Evolutionary conservation across 495 filamentous ascomycete genomes (phyloP), one percentile per base, ranked within the genome.

Genomic region (Aspergillus avenaceus): DNA sequence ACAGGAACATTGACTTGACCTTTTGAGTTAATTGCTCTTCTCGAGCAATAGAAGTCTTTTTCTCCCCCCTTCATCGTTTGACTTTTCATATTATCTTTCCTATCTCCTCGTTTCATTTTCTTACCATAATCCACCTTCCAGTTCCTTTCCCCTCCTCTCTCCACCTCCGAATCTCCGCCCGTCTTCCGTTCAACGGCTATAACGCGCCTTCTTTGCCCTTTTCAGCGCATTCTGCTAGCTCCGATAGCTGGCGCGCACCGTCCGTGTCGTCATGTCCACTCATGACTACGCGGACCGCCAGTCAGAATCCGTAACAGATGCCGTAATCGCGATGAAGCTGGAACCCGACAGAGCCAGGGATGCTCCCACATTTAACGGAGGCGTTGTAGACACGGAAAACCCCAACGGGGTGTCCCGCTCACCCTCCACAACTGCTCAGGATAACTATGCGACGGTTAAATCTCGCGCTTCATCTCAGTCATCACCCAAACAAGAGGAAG

Each of bases 231-330:
- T 49, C 28, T 43, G 47, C 52, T 52, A 50, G 49, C 43, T 36
- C 34, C 28, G 41, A 53, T 56, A 56, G 51, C 45, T 46, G 53
- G 56, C 53, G 55, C 60, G 49, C 53, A 50, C 56, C 59, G 69
- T 70, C 66, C 66, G 65, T 64, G 64, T 72, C 70, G 70, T 74
- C 67, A 76, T 71, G 69, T 68, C 65, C 58, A 50, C 66, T 63
- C 64, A 70, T 64, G 74, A 72, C 67, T 54, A 66, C 63, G 69
- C 70, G 65, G 73, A 74, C 60, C 60, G 49, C 48, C 70, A 65
- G 52, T 48, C 62, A 54, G 70, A 72, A 58, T 53, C 58, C 23
- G 67, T 72, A 53, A 37, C 53, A 25, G 58, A 63, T 57, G 71
- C 64, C 11, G 65, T 74, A 36, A 66, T 58, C 51, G 65, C 62